Percentiles rank a stretch among this genome's conserved stretches.
phyloP scores from a whole-genome alignment of 345 rosid genomes.

The Populus tremula region DNA sequence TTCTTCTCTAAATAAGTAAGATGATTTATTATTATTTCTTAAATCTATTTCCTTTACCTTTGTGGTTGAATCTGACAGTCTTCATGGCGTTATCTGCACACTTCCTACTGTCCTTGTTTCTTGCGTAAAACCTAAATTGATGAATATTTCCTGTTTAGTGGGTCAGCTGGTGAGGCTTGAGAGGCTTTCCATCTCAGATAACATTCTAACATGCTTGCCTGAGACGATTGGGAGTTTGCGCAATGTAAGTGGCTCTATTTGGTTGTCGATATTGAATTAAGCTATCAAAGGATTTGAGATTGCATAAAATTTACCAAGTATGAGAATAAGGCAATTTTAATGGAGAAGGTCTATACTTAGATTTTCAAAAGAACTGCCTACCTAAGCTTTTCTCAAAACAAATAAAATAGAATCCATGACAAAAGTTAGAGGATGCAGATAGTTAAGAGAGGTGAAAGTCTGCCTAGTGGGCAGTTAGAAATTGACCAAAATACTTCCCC shows the following conservation, averaged over 20 bases:
- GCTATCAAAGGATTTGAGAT: not conserved
- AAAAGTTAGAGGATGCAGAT: not conserved
- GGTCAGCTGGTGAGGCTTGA: conserved; percentile 95
- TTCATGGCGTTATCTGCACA: conserved; percentile 12
- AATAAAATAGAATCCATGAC: not conserved
- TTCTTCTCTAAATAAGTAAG: conserved; percentile 37
- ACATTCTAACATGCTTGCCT: conserved; percentile 66
- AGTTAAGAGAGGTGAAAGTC: not conserved
- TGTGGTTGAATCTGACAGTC: conserved; percentile 14
- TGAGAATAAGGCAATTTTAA: not conserved
- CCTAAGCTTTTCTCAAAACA: not conserved
- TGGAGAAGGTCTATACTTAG: not conserved
- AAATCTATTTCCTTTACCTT: conserved; percentile 4
- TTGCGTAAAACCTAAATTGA: conserved; percentile 11
- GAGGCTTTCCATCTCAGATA: conserved; percentile 68
- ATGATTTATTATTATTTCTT: conserved; percentile 5
- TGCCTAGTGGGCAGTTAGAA: not conserved
- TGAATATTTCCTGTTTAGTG: conserved; percentile 42
- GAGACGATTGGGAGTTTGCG: conserved; percentile 94
- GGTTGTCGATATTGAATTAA: not conserved
- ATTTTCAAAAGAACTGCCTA: not conserved
- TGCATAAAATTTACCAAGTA: not conserved
- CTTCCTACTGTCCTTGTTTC: not conserved
- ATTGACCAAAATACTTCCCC: not conserved
- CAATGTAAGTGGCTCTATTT: conserved; percentile 54